These are phyloP conservation scores for Populus davidiana DNA, from an alignment of 345 rosid genomes.

Conservation along the genomic window DNA sequence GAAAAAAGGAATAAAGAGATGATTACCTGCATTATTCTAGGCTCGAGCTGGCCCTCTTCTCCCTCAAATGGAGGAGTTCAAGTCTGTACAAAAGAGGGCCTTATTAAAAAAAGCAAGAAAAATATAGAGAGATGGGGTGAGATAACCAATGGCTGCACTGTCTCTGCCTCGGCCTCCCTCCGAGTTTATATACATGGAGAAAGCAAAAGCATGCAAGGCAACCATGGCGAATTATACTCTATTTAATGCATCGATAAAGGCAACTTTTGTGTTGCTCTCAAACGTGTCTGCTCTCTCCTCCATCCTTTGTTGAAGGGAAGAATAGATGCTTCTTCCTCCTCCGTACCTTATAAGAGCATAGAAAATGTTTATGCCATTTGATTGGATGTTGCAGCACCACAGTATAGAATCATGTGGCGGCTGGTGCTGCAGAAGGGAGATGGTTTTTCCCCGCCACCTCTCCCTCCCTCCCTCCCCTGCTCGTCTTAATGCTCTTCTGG, in stretches of 20 bases:
- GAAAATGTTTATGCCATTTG: not conserved
- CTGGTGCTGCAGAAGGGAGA: not conserved
- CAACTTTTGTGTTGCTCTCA: not conserved
- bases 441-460: too few species aligned
- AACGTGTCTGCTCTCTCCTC: not conserved
- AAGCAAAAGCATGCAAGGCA: not conserved
- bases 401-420: not conserved
- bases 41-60: not conserved
- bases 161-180: not conserved
- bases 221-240: not conserved
- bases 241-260: not conserved
- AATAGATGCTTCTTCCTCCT: not conserved
- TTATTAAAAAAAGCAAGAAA: not conserved
- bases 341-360: not conserved
- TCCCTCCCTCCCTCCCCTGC: too few species aligned
- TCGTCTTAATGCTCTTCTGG: too few species aligned
- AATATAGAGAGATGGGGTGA: not conserved
- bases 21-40: not conserved
- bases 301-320: not conserved
- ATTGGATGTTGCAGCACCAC: not conserved
- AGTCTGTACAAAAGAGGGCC: not conserved
- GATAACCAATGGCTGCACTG: not conserved
- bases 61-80: not conserved
- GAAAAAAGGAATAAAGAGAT: not conserved
- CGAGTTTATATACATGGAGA: not conserved